These are phyloP conservation scores for Alternaria triticimaculans DNA, from an alignment of 2,329 filamentous ascomycete genomes.

Conservation along the genomic window DNA sequence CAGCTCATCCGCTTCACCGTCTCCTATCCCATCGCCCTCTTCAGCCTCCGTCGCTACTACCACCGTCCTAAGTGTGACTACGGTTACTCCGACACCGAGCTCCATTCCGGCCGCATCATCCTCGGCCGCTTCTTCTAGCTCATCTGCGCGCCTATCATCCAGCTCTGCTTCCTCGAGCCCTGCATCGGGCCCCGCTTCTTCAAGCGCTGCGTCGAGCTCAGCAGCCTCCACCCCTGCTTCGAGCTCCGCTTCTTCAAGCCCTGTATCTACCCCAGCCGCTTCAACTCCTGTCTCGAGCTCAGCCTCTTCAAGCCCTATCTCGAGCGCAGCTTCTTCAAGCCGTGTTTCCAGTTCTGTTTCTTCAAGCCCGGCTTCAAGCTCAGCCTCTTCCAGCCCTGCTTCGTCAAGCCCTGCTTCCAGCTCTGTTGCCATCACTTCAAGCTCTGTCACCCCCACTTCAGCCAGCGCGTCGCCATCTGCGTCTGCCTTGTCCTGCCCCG, in stretches of 20 bases:
- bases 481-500: conserved; percentile 11
- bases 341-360: not conserved
- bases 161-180: not conserved
- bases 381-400: not conserved
- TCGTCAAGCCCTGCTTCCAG: not conserved
- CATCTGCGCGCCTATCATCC: not conserved
- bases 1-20: not conserved
- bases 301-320: not conserved
- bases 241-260: not conserved
- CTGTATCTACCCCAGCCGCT: not conserved
- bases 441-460: not conserved
- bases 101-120: not conserved
- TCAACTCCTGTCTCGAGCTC: not conserved
- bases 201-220: not conserved
- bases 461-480: not conserved
- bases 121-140: not conserved
- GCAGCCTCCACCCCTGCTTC: not conserved
- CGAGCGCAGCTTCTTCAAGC: not conserved
- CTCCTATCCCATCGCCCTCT: not conserved
- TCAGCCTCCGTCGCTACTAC: not conserved
- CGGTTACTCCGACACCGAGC: not conserved
- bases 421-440: not conserved
- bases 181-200: not conserved
- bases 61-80: not conserved
- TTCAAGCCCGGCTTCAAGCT: not conserved